Evolutionary conservation across 225 moss, liverwort and hornwort species (phyloP).

Genomic region (Marchantia paleacea): DNA sequence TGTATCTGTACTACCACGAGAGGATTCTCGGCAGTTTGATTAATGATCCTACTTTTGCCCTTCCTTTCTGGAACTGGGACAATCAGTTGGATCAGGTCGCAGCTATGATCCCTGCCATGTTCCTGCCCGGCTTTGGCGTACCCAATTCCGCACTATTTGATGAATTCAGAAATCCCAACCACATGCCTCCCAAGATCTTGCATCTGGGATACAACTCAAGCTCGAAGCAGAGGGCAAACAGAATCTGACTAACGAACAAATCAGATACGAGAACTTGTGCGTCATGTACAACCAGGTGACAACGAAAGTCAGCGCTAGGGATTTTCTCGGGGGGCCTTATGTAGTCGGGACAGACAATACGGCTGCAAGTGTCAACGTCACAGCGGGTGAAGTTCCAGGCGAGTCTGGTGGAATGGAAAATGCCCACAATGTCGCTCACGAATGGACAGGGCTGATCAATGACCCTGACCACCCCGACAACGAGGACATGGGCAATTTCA

Average conservation of each 20-base stretch:
- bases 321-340: conserved; percentile 36
- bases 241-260: conserved; percentile 21
- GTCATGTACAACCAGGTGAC: conserved; percentile 39
- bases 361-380: background rate
- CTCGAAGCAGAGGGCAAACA: conserved; percentile 1
- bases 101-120: conserved; percentile 8
- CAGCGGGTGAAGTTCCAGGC: background rate
- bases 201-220: conserved; percentile 29
- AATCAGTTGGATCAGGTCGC: background rate
- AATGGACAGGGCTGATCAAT: conserved; percentile 36
- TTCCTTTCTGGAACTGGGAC: conserved; percentile 33
- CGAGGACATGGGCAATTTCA: background rate
- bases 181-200: conserved; percentile 26
- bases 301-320: conserved; percentile 34
- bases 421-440: conserved; percentile 24
- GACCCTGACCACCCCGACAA: conserved; percentile 35
- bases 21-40: no score
- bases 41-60: no score
- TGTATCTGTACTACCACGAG: no score
- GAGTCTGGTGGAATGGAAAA: background rate
- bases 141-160: conserved; percentile 32
- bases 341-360: conserved; percentile 6
- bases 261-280: conserved; percentile 29
- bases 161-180: conserved; percentile 28
- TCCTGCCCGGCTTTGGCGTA: conserved; percentile 14